These are phyloP conservation scores for Pseudocercospora fuligena DNA, from an alignment of 2,329 filamentous ascomycete genomes.

Conservation along the genomic window DNA sequence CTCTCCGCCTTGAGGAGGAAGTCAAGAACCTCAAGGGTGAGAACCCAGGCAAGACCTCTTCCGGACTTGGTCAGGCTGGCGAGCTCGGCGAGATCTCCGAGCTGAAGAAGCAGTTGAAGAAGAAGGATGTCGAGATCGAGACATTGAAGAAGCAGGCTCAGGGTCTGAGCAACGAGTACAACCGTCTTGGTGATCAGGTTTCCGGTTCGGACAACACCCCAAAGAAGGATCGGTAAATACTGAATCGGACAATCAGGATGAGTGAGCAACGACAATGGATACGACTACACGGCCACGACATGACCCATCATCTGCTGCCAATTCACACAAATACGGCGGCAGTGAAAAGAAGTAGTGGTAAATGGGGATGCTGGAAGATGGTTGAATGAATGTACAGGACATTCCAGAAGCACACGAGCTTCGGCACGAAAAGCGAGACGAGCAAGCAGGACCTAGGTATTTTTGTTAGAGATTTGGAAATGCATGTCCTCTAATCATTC, in stretches of 20 bases:
- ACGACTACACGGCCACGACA: not conserved
- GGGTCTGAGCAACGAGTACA: conserved; percentile 83
- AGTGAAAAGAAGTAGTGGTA: no score
- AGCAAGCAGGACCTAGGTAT: not conserved
- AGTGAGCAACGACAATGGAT: not conserved
- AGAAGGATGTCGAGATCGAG: conserved; percentile 82
- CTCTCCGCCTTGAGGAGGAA: conserved; percentile 89
- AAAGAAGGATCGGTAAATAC: conserved; percentile 59
- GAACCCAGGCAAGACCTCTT: conserved; percentile 64
- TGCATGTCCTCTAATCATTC: not conserved
- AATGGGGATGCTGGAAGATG: no score
- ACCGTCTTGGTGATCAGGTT: conserved; percentile 82
- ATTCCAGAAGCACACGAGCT: not conserved
- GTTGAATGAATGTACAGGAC: not conserved
- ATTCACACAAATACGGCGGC: no score
- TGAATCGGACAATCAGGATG: not conserved
- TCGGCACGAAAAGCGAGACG: not conserved
- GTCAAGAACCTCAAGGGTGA: conserved; percentile 78
- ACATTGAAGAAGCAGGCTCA: conserved; percentile 91
- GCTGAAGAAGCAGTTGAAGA: conserved; percentile 68
- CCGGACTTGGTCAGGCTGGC: conserved; percentile 74
- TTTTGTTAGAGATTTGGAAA: not conserved
- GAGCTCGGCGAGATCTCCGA: conserved; percentile 74
- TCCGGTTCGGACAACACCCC: conserved; percentile 58
- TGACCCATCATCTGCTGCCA: no score